These are phyloP conservation scores for Schoenoplectus triqueter DNA, from an alignment of 202 grass and related monocot species.

Conservation along the genomic window DNA sequence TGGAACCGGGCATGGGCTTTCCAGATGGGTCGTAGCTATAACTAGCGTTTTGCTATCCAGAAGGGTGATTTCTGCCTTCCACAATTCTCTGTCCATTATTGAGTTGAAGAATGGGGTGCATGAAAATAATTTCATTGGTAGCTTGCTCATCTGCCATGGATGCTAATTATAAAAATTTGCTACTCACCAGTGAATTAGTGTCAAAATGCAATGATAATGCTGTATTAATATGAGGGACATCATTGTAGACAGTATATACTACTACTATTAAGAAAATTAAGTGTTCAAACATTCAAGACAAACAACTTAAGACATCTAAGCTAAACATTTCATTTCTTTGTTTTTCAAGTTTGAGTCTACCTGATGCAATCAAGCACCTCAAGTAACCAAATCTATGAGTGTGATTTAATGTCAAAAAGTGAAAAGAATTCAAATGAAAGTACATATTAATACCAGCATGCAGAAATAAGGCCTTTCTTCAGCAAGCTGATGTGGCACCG, in stretches of 20 bases:
- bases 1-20: slow-evolving; percentile 81
- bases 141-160: slow-evolving; percentile 76
- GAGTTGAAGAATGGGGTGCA: slow-evolving; percentile 57
- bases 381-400: slow-evolving; percentile 23
- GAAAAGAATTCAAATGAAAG: not conserved
- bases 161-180: slow-evolving; percentile 33
- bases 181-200: not conserved
- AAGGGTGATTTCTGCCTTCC: slow-evolving; percentile 41
- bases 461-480: slow-evolving; percentile 70
- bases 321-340: not conserved
- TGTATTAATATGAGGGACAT: not conserved
- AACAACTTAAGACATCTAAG: not conserved
- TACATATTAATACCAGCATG: slow-evolving; percentile 65
- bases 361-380: not conserved
- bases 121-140: slow-evolving; percentile 34
- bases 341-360: not conserved
- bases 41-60: slow-evolving; percentile 38
- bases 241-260: not conserved
- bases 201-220: slow-evolving; percentile 15
- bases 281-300: slow-evolving; percentile 18
- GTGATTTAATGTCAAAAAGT: not conserved
- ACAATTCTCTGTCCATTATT: slow-evolving; percentile 79
- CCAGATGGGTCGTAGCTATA: slow-evolving; percentile 73
- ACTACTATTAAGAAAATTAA: not conserved
- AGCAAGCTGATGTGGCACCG: slow-evolving; percentile 46